A percentile compares a stretch with the other conserved stretches of the same genome.
phyloP scores from a whole-genome alignment of 2,329 filamentous ascomycete genomes.

The Cladorrhinum sp. region DNA sequence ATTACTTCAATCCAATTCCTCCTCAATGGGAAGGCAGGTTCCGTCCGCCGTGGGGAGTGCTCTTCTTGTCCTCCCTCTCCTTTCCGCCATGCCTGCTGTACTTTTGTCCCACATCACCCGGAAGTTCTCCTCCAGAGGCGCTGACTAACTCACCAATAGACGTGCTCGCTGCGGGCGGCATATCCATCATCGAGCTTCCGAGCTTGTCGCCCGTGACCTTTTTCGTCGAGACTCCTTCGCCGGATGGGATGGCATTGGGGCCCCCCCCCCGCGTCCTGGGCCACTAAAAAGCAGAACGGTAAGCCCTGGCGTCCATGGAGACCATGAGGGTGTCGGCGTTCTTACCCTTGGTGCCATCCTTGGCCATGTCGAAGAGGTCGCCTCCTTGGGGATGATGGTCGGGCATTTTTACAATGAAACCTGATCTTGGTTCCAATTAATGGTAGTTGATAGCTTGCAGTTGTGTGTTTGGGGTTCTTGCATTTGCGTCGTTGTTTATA shows the following conservation, averaged over 20 bases:
- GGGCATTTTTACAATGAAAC: slow-evolving; percentile 13
- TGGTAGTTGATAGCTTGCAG: neutral
- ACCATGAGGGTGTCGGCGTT: neutral
- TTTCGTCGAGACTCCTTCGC: slow-evolving; percentile 3
- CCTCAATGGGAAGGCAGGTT: slow-evolving; percentile 17
- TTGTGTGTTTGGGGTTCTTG: neutral
- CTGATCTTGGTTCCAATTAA: neutral
- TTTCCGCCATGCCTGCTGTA: slow-evolving; percentile 23
- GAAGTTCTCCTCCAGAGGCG: slow-evolving; percentile 21
- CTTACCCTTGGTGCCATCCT: slow-evolving; percentile 26
- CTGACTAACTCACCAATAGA: slow-evolving; percentile 18
- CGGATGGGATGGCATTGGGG: slow-evolving; percentile 21
- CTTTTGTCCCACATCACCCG: slow-evolving; percentile 22
- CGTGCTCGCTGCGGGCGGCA: slow-evolving; percentile 13
- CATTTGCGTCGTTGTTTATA: neutral
- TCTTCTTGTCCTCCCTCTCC: slow-evolving; percentile 27
- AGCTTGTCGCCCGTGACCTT: slow-evolving; percentile 11
- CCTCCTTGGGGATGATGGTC: slow-evolving; percentile 18
- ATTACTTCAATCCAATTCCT: neutral
- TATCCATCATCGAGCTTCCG: slow-evolving; percentile 11
- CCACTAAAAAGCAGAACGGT: slow-evolving; percentile 13
- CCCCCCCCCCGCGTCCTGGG: slow-evolving; percentile 22
- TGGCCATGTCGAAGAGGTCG: slow-evolving; percentile 27
- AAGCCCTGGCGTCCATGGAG: neutral
- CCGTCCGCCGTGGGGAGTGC: slow-evolving; percentile 18